phyloP scores from a whole-genome alignment of 768 basidiomycete genomes.

The Trichaptum fuscoviolaceum region DNA sequence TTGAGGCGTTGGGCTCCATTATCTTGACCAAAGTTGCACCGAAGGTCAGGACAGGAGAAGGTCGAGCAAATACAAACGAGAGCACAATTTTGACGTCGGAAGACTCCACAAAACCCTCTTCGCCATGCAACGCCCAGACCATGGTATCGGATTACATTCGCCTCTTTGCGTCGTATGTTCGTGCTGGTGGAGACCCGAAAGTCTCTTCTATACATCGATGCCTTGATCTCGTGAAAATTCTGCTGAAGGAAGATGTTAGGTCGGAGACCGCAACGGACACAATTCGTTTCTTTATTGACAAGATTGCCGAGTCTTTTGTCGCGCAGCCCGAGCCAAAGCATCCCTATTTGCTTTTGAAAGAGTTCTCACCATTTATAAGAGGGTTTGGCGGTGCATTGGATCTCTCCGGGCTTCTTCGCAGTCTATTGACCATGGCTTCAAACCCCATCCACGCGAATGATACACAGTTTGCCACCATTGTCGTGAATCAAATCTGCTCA shows the following conservation, averaged over 20 bases:
- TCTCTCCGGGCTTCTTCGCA: constrained; percentile 53
- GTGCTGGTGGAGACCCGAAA: constrained; percentile 17
- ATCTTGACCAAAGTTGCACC: constrained; percentile 38
- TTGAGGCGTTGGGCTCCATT: constrained; percentile 59
- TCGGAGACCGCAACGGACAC: neutral
- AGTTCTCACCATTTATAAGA: constrained; percentile 51
- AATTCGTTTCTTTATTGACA: constrained; percentile 1
- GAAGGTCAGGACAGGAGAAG: constrained; percentile 37
- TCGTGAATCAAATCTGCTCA: constrained; percentile 28
- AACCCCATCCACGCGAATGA: constrained; percentile 49
- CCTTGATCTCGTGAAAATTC: neutral
- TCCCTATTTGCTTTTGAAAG: constrained; percentile 39
- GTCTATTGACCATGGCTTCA: constrained; percentile 38
- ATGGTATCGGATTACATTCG: constrained; percentile 65
- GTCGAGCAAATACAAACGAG: constrained; percentile 24
- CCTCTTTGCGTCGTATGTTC: constrained; percentile 16
- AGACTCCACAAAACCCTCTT: constrained; percentile 37
- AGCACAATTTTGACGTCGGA: constrained; percentile 15
- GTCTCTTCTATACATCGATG: constrained; percentile 11
- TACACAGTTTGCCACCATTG: constrained; percentile 37
- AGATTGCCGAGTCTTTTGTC: neutral
- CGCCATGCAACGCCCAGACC: constrained; percentile 45
- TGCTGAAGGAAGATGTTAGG: neutral
- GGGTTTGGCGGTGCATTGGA: constrained; percentile 45
- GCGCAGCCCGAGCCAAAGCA: constrained; percentile 30